Evolutionary conservation across 2,329 filamentous ascomycete species (phyloP).

Genomic region (Ploettnerulaceae sp.): DNA sequence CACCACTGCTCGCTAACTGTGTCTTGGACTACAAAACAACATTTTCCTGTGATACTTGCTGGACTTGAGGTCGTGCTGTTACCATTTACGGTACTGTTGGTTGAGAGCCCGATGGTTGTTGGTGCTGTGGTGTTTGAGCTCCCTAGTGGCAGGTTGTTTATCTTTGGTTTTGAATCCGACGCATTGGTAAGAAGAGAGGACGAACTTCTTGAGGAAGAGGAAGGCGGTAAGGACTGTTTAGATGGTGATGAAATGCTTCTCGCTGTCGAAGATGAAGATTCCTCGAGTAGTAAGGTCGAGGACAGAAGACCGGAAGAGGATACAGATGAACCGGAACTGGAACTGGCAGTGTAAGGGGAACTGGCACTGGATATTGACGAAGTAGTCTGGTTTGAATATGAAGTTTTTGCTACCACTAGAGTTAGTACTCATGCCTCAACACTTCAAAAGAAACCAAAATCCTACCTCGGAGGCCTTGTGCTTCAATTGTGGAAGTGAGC

Average conservation of each 20-base stretch:
- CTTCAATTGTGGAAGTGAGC: neutral
- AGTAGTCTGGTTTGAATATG: neutral
- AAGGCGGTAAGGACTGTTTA: no score
- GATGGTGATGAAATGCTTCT: neutral
- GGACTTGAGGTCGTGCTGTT: neutral
- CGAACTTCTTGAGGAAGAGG: neutral
- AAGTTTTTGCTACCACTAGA: neutral
- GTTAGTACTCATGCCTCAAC: neutral
- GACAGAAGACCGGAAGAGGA: neutral
- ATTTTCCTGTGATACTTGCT: conserved; percentile 2
- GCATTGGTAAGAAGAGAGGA: no score
- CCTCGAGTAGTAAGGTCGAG: neutral
- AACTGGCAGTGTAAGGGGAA: no score
- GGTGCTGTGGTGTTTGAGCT: neutral
- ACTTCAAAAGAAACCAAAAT: neutral
- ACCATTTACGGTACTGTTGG: neutral
- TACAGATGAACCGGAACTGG: no score
- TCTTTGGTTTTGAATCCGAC: no score
- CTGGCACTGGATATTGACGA: no score
- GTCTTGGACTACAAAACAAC: conserved; percentile 22
- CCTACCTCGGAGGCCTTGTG: conserved; percentile 1
- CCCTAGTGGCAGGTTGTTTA: neutral
- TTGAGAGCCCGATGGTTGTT: neutral
- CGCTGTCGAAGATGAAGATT: neutral
- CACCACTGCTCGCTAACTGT: conserved; percentile 18